Conservation (phyloP, 2,329 filamentous ascomycete genomes). For the Epichloe hybrida region DNA sequence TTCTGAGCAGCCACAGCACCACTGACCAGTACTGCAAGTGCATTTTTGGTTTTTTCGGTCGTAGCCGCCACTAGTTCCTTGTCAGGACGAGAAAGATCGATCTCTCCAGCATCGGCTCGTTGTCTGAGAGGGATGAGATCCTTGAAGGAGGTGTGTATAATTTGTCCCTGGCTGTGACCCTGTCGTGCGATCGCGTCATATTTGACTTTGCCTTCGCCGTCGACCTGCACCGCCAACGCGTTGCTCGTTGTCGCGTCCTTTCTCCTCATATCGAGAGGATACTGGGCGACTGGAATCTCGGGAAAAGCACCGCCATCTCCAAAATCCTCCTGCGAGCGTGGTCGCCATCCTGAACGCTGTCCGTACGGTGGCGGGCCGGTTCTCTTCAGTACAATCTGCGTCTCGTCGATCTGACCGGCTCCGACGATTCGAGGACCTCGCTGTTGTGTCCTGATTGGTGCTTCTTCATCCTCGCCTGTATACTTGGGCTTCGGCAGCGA, state of each 20-base stretch:
- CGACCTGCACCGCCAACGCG: slow-evolving; percentile 83
- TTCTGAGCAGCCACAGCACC: slow-evolving; percentile 86
- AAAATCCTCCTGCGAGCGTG: slow-evolving; percentile 78
- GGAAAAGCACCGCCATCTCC: slow-evolving; percentile 94
- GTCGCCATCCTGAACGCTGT: slow-evolving; percentile 79
- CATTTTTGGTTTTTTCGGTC: slow-evolving; percentile 78
- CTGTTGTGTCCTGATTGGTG: slow-evolving; percentile 55
- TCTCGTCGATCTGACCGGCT: slow-evolving; percentile 67
- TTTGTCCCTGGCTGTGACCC: slow-evolving; percentile 69
- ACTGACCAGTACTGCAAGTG: slow-evolving; percentile 66
- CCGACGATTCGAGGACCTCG: slow-evolving; percentile 73
- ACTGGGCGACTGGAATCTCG: slow-evolving; percentile 86
- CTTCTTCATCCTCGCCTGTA: slow-evolving; percentile 76
- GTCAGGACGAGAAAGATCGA: slow-evolving; percentile 72
- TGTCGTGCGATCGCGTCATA: slow-evolving; percentile 90
- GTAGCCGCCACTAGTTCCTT: slow-evolving; percentile 74
- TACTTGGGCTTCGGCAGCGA: slow-evolving; percentile 85
- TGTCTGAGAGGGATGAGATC: slow-evolving; percentile 90
- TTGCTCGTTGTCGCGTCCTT: slow-evolving; percentile 64
- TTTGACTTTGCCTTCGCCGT: slow-evolving; percentile 83
- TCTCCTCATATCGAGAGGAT: slow-evolving; percentile 87
- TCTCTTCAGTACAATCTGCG: slow-evolving; percentile 72
- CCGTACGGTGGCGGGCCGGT: slow-evolving; percentile 79
- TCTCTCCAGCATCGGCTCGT: slow-evolving; percentile 81
- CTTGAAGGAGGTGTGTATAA: slow-evolving; percentile 92